phyloP scores from a whole-genome alignment of 495 filamentous ascomycete genomes.

The Eremomyces bilateralis region DNA sequence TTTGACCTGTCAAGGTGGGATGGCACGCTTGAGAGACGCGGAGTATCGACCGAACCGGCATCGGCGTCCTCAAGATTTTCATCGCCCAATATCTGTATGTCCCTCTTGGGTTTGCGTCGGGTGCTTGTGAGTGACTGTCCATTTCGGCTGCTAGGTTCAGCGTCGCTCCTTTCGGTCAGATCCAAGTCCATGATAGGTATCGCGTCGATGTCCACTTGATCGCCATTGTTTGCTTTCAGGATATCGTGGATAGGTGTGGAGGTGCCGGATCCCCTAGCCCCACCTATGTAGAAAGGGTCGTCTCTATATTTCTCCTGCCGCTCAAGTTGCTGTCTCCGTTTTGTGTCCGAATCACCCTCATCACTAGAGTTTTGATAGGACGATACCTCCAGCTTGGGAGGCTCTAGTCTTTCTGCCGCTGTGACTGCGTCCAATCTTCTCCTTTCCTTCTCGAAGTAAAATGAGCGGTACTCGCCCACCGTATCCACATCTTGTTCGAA shows the following conservation, averaged over 20 bases:
- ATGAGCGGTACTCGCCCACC: no score
- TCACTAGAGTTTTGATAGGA: slow-evolving; percentile 47
- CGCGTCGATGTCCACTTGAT: slow-evolving; percentile 67
- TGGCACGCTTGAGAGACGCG: slow-evolving; percentile 10
- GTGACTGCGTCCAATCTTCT: slow-evolving; percentile 15
- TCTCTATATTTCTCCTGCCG: slow-evolving; percentile 62
- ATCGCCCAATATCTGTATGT: slow-evolving; percentile 19
- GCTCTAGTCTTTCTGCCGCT: slow-evolving; percentile 29
- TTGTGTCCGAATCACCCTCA: slow-evolving; percentile 38
- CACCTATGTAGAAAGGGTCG: slow-evolving; percentile 83
- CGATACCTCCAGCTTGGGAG: slow-evolving; percentile 20
- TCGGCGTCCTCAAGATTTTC: slow-evolving; percentile 18
- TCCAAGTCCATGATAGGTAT: slow-evolving; percentile 90
- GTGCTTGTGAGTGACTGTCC: slow-evolving; percentile 6
- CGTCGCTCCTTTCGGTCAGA: slow-evolving; percentile 27
- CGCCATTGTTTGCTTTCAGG: slow-evolving; percentile 41
- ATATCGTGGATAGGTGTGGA: slow-evolving; percentile 55
- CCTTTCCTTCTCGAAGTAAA: no score
- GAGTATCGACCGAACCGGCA: not conserved
- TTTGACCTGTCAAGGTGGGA: slow-evolving; percentile 17
- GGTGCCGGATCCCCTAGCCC: slow-evolving; percentile 22
- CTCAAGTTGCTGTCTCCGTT: slow-evolving; percentile 41
- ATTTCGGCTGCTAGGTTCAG: slow-evolving; percentile 4
- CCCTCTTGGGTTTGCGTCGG: slow-evolving; percentile 20
- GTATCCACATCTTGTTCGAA: slow-evolving; percentile 24